phyloP scores from a whole-genome alignment of 768 basidiomycete species.

The Kwoniella bestiolae region DNA sequence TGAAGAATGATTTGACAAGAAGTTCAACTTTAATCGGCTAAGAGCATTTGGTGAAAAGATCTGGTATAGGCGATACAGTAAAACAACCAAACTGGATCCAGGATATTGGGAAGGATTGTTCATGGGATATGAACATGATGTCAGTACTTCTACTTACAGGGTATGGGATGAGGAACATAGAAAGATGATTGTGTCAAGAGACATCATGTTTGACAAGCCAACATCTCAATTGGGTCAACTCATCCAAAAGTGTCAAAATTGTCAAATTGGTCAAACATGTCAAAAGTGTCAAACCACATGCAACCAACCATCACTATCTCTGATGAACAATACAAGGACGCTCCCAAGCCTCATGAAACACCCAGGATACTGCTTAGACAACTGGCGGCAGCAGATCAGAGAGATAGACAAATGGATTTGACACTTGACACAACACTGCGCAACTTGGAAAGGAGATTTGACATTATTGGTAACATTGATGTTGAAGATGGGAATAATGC shows the following conservation, averaged over 20 bases:
- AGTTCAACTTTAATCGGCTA: constrained; percentile 10
- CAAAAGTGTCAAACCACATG: background rate
- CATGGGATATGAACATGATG: constrained; percentile 1
- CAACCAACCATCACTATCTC: background rate
- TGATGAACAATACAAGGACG: background rate
- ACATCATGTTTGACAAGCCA: background rate
- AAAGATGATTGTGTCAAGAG: constrained; percentile 8
- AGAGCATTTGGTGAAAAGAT: constrained; percentile 4
- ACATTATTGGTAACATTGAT: background rate
- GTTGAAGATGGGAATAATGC: background rate
- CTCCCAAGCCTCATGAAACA: background rate
- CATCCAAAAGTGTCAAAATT: background rate
- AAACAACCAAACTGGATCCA: constrained; percentile 4
- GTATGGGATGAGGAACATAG: constrained; percentile 1
- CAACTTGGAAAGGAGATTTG: background rate
- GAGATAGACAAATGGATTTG: background rate
- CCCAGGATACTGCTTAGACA: background rate
- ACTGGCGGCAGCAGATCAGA: constrained; percentile 2
- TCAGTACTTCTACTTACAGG: background rate
- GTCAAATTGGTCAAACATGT: background rate
- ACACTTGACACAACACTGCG: background rate
- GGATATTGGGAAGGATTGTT: constrained; percentile 5
- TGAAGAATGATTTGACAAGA: constrained; percentile 14
- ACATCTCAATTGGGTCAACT: background rate
- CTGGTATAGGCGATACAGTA: constrained; percentile 1